Evolutionary conservation across 1,284 basidiomycete species (phyloP).

Genomic region (Marasmius tenuissimus): DNA sequence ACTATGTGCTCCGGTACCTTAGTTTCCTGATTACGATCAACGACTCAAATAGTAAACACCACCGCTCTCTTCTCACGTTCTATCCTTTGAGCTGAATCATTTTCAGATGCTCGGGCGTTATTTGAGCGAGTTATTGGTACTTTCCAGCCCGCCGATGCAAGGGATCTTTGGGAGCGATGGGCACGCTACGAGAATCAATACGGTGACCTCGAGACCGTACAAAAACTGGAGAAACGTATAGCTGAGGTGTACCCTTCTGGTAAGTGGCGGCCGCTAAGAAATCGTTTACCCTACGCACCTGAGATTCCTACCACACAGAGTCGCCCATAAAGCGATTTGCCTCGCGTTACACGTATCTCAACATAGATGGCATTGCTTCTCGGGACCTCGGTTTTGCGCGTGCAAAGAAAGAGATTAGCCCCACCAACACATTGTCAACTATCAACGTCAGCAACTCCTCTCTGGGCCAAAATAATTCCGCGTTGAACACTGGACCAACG

Average conservation of each 20-base stretch:
- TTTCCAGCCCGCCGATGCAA: slow-evolving; percentile 79
- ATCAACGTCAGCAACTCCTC: neutral
- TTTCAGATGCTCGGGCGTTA: slow-evolving; percentile 87
- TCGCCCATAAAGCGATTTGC: slow-evolving; percentile 91
- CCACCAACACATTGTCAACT: neutral
- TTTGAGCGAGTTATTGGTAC: slow-evolving; percentile 88
- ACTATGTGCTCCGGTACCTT: slow-evolving; percentile 88
- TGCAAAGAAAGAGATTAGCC: slow-evolving; percentile 34
- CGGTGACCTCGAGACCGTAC: slow-evolving; percentile 87
- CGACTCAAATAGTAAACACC: slow-evolving; percentile 83
- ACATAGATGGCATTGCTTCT: slow-evolving; percentile 87
- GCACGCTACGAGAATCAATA: slow-evolving; percentile 94
- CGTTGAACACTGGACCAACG: no score
- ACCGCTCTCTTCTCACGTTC: slow-evolving; percentile 1
- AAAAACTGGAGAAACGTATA: slow-evolving; percentile 88
- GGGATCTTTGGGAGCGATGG: slow-evolving; percentile 95
- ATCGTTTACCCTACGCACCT: neutral
- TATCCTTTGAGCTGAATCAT: neutral
- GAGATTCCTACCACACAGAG: slow-evolving; percentile 45
- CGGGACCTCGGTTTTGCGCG: slow-evolving; percentile 83
- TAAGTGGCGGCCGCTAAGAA: slow-evolving; percentile 28
- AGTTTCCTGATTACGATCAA: slow-evolving; percentile 93
- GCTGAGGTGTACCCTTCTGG: slow-evolving; percentile 86
- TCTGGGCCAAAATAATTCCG: neutral
- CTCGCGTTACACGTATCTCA: slow-evolving; percentile 85